These are phyloP conservation scores for Globisporangium echinulatum DNA, from an alignment of 352 stramenopile genomes.

Conservation along the genomic window DNA sequence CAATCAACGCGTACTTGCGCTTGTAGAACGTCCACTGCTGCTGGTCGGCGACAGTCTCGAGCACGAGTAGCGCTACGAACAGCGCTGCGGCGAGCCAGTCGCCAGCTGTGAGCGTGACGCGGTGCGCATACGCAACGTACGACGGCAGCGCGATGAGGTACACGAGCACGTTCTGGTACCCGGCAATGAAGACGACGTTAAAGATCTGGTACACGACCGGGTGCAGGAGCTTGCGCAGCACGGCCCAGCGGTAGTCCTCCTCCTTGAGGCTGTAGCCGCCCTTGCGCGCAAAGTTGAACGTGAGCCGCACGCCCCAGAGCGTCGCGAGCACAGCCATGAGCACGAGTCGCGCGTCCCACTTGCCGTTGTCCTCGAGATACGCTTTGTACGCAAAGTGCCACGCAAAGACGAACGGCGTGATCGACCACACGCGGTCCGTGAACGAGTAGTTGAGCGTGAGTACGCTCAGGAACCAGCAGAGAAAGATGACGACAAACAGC, in stretches of 20 bases:
- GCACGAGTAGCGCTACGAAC: conserved; percentile 61
- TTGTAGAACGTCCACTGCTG: conserved; percentile 90
- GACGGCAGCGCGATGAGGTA: conserved; percentile 71
- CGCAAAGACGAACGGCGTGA: conserved; percentile 82
- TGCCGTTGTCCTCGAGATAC: conserved; percentile 44
- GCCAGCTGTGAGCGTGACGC: conserved; percentile 44
- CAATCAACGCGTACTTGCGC: conserved; percentile 70
- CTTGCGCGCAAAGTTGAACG: conserved; percentile 90
- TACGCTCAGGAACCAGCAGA: conserved; percentile 57
- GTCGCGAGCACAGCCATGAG: conserved; percentile 81
- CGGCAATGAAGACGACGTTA: conserved; percentile 88
- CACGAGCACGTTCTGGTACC: conserved; percentile 87
- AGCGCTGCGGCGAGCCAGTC: conserved; percentile 56
- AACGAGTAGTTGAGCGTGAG: conserved; percentile 88
- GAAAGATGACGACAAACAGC: conserved; percentile 29
- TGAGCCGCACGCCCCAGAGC: conserved; percentile 84
- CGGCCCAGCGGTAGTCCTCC: conserved; percentile 91
- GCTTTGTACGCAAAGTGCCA: conserved; percentile 71
- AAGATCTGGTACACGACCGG: conserved; percentile 84
- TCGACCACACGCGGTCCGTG: conserved; percentile 91
- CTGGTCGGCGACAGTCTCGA: conserved; percentile 89
- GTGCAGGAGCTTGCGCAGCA: conserved; percentile 75
- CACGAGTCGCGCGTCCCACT: conserved; percentile 49
- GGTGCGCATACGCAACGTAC: conserved; percentile 54
- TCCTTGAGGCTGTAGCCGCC: conserved; percentile 87